These are phyloP conservation scores for Salix dunnii DNA, from an alignment of 345 rosid species.

Conservation along the genomic window DNA sequence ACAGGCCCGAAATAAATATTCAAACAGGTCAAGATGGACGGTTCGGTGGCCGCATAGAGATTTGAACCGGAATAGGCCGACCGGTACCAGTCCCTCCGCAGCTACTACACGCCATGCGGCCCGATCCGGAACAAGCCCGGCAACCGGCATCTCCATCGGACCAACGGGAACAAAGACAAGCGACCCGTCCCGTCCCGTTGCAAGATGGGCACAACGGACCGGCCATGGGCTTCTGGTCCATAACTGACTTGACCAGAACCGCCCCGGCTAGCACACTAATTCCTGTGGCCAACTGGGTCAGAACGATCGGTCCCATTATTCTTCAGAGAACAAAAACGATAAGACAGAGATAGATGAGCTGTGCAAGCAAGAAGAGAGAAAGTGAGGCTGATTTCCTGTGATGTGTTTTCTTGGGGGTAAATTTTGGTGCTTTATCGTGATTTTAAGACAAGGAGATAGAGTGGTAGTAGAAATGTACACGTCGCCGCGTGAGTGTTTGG, in stretches of 20 bases:
- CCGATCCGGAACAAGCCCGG: conserved; percentile 84
- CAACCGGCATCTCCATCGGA: conserved; percentile 92
- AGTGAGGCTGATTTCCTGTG: background rate
- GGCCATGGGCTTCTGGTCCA: conserved; percentile 90
- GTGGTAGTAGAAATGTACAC: conserved; percentile 48
- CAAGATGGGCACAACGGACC: conserved; percentile 72
- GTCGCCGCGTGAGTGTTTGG: conserved; percentile 35
- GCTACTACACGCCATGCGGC: conserved; percentile 69
- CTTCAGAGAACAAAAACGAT: background rate
- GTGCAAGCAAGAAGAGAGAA: background rate
- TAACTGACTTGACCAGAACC: conserved; percentile 66
- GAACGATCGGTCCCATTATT: conserved; percentile 63
- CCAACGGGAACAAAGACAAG: conserved; percentile 80
- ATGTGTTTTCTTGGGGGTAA: background rate
- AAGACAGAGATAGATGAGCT: background rate
- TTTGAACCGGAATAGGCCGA: conserved; percentile 73
- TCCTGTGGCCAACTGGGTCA: conserved; percentile 83
- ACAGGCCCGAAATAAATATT: background rate
- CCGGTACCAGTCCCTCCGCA: conserved; percentile 95
- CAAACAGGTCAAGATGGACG: conserved; percentile 33
- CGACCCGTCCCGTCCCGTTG: conserved; percentile 82
- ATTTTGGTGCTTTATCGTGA: background rate
- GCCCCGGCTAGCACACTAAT: conserved; percentile 89
- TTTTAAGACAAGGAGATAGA: conserved; percentile 5
- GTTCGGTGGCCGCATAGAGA: conserved; percentile 52